A percentile compares a stretch with the other conserved stretches of the same genome.
Conservation (phyloP, 2,329 filamentous ascomycete species). For the Scedosporium dehoogii region DNA sequence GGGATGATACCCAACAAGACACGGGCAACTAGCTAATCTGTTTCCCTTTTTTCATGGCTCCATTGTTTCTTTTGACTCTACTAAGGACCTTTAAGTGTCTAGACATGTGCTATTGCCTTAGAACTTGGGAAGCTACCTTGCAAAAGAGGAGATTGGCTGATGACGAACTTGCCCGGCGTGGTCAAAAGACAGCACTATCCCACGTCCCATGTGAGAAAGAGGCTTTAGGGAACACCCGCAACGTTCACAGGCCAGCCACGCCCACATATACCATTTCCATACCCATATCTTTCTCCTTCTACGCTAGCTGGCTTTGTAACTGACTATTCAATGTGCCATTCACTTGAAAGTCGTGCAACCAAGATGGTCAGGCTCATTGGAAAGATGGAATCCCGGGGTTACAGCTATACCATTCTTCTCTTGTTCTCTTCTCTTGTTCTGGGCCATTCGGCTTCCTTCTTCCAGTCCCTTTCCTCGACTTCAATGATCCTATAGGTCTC, state of each 20-base stretch:
- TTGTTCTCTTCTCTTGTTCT: not conserved
- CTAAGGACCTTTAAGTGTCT: not conserved
- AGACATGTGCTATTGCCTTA: not conserved
- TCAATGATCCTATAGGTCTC: not conserved
- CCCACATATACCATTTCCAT: not conserved
- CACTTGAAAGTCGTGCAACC: not conserved
- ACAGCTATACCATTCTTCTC: not conserved
- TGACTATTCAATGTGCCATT: not conserved
- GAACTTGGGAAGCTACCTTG: not conserved
- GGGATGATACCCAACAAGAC: not conserved
- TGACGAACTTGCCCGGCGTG: not conserved
- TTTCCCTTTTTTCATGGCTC: not conserved
- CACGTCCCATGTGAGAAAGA: not conserved
- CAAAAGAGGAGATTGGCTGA: not conserved
- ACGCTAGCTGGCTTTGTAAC: not conserved
- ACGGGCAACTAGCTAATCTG: not conserved
- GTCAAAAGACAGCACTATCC: not conserved
- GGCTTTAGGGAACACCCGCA: no score
- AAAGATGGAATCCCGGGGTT: not conserved
- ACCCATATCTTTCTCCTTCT: not conserved
- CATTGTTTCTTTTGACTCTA: not conserved
- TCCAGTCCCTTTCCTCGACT: not conserved
- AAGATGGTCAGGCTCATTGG: not conserved
- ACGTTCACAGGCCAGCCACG: not conserved
- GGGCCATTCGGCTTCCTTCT: not conserved